Percentiles rank a stretch among this genome's conserved stretches.
Conservation (phyloP, 495 filamentous ascomycete species). For the Neurospora sp. region DNA sequence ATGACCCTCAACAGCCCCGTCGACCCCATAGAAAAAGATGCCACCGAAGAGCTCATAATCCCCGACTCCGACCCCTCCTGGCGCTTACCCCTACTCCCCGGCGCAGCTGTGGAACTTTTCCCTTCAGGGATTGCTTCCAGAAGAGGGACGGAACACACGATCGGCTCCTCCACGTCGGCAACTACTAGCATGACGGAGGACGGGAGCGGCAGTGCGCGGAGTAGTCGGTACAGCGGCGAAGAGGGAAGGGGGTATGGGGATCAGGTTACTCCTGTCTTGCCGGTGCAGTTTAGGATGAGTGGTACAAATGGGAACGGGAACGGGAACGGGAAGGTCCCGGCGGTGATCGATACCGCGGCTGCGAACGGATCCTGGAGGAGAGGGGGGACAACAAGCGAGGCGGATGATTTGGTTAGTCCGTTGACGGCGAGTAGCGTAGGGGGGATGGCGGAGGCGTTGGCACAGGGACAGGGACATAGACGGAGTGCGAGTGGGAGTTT, state of each 20-base stretch:
- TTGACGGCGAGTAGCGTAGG: not conserved
- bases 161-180: not conserved
- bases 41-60: not conserved
- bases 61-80: not conserved
- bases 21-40: not conserved
- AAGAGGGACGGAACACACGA: not conserved
- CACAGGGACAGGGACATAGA: not conserved
- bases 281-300: not conserved
- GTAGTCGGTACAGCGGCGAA: not conserved
- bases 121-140: not conserved
- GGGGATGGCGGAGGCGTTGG: not conserved
- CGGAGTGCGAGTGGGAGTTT: not conserved
- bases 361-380: not conserved
- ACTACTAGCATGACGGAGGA: not conserved
- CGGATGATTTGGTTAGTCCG: not conserved
- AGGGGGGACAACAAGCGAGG: not conserved
- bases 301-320: not conserved
- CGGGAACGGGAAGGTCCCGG: not conserved
- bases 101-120: not conserved
- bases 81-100: not conserved
- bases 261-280: not conserved
- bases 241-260: not conserved
- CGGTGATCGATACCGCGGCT: not conserved
- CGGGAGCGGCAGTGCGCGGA: not conserved
- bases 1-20: not conserved